Conservation (phyloP, 129 eudicot genomes). For the carrot (Daucus carota) region DH1_v3.0 NC_030386.2:20845001-20845500, state of each 20-base stretch:
- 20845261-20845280: neutral
- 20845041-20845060: neutral
- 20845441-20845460: constrained; percentile 84
- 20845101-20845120: neutral
- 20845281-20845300: neutral
- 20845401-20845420: constrained; percentile 88
- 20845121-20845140: neutral
- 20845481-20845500: constrained; percentile 31
- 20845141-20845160: neutral
- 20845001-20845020: neutral
- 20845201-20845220: neutral
- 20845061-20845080: neutral
- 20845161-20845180: neutral
- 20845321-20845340: neutral
- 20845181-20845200: neutral
- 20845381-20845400: constrained; percentile 26
- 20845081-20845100: neutral
- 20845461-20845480: constrained; percentile 88
- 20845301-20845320: neutral
- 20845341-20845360: neutral
- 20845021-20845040: neutral
- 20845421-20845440: constrained; percentile 65
- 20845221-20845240: neutral
- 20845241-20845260: neutral
- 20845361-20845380: neutral